Evolutionary conservation across 2,329 filamentous ascomycete species (phyloP), one percentile per base, ranked within the genome.

Genomic region (Sporothrix schenckii): DNA sequence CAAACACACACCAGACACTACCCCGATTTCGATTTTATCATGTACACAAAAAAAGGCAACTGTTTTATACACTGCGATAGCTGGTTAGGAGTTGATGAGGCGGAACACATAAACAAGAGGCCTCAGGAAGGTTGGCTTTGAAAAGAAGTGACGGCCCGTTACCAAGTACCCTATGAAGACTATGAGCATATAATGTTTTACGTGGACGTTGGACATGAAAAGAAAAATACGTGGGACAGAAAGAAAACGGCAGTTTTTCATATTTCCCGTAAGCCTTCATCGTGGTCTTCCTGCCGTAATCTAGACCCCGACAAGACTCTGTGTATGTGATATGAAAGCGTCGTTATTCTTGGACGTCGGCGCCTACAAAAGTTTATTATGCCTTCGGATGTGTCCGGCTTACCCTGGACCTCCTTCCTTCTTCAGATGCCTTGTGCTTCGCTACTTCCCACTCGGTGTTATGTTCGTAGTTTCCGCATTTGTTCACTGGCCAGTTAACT

Each of bases 131-230:
- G 63, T 24, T 30, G 24, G 6, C 44, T 10, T n/a, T 30, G 19
- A n/a, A 27, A 52, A 44, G 34, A 54, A 19, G 47, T 65, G 24
- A 65, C 44, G 63, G 47, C 27, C 47, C 6, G 6, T 34, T 14
- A 66, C 27, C 53, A 39, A 50, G 47, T 19, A 66, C 47, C 14
- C 16, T 13, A 50, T 41, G 21, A 52, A 60, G 54, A 56, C 49
- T 41, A 49, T 44, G 66, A 60, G 52, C 52, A 58, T 39, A 68
- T 50, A 53, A 68, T 68, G 66, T 60, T 34, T 60, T 24, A 68
- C 66, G 53, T 44, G 41, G 41, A 34, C 24, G 50, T 68, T 68
- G 66, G 66, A 60, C 50, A 68, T 60, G 66, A 50, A 34, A 34
- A 66, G 24, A 50, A 50, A 53, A 2, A 66, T 19, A 16, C 1